These are phyloP conservation scores for Carex littledalei DNA, from an alignment of 176 grass and related monocot species.

Conservation along the genomic window DNA sequence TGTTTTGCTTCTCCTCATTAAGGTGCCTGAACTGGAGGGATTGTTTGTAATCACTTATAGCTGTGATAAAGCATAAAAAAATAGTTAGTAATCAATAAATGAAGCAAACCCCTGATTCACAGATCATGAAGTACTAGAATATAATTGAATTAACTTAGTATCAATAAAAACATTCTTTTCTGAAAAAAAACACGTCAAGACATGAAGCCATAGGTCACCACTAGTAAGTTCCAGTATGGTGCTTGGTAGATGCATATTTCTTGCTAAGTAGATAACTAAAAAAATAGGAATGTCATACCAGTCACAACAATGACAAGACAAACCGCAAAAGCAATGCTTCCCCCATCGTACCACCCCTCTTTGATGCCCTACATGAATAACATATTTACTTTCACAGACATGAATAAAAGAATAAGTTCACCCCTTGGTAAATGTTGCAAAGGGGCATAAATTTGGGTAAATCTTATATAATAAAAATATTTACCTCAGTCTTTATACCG, in stretches of 20 bases:
- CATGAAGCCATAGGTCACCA: neutral
- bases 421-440: neutral
- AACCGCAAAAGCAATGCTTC: constrained; percentile 91
- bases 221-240: neutral
- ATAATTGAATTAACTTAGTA: neutral
- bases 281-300: constrained; percentile 46
- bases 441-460: neutral
- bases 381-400: constrained; percentile 27
- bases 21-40: constrained; percentile 86
- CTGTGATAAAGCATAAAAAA: constrained; percentile 35
- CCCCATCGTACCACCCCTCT: constrained; percentile 95
- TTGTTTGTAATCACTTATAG: constrained; percentile 84
- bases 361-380: constrained; percentile 68
- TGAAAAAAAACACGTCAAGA: neutral
- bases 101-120: neutral
- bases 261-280: constrained; percentile 9
- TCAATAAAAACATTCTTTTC: neutral
- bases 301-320: constrained; percentile 94
- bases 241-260: neutral
- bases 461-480: neutral
- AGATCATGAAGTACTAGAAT: neutral
- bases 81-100: constrained; percentile 16
- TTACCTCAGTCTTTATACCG: constrained; percentile 90
- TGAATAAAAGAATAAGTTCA: constrained; percentile 16
- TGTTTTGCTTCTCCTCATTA: constrained; percentile 97